Conservation (phyloP, 768 basidiomycete species). For the Mycena albidolilacea region DNA sequence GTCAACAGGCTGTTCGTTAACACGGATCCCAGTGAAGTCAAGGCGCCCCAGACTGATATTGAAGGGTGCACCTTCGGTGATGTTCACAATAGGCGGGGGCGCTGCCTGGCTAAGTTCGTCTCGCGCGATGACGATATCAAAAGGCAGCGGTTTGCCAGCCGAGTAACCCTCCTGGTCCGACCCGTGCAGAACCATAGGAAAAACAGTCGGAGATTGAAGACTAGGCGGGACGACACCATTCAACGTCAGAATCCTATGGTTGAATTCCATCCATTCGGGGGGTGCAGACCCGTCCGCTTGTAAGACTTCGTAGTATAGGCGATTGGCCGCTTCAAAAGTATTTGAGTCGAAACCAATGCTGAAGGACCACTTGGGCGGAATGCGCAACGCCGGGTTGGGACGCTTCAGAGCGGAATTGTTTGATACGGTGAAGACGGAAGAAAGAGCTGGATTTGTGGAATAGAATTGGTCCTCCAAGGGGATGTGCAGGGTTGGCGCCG, state of each 20-base stretch:
- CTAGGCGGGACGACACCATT: constrained; percentile 80
- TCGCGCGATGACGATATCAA: constrained; percentile 76
- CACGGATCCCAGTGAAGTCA: constrained; percentile 74
- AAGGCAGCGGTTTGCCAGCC: constrained; percentile 57
- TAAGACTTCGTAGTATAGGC: constrained; percentile 75
- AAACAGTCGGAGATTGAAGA: constrained; percentile 54
- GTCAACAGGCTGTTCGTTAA: constrained; percentile 74
- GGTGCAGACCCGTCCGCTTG: constrained; percentile 78
- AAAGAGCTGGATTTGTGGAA: constrained; percentile 72
- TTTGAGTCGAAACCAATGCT: constrained; percentile 85
- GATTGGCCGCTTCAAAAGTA: constrained; percentile 75
- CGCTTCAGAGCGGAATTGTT: constrained; percentile 69
- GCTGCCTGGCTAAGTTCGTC: constrained; percentile 74
- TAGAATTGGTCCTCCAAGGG: constrained; percentile 75
- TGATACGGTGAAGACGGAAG: constrained; percentile 82
- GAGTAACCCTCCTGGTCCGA: constrained; percentile 84
- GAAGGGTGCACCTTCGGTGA: constrained; percentile 72
- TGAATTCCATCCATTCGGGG: constrained; percentile 84
- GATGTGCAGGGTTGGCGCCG: constrained; percentile 67
- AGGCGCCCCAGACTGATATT: constrained; percentile 63
- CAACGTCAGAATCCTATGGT: constrained; percentile 77
- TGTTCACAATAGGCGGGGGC: constrained; percentile 75
- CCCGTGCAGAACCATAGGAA: constrained; percentile 73
- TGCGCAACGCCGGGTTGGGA: constrained; percentile 70
- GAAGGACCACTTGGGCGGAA: constrained; percentile 91